A percentile compares a stretch with the other conserved stretches of the same genome.
These are phyloP conservation scores for Globisporangium yorkense DNA, from an alignment of 352 stramenopile genomes.

Conservation along the genomic window DNA sequence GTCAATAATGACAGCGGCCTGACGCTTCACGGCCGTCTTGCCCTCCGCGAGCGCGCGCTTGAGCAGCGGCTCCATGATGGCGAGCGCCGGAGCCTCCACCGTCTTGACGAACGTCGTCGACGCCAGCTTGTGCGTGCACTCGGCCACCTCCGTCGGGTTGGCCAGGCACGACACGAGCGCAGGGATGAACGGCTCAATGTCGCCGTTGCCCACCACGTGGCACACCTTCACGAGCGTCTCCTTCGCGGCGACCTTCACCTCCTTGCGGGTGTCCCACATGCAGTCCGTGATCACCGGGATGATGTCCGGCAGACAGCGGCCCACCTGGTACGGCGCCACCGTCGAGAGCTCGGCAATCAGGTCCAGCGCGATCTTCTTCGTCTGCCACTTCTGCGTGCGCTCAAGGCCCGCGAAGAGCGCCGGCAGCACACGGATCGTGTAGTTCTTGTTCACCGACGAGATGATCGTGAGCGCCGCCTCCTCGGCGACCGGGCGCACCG, in stretches of 20 bases:
- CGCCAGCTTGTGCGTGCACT: conserved; percentile 98
- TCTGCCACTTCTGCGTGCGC: conserved; percentile 94
- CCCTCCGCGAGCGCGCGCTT: conserved; percentile 93
- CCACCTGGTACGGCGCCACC: conserved; percentile 93
- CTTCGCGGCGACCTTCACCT: conserved; percentile 94
- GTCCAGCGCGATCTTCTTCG: conserved; percentile 94
- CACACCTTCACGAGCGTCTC: conserved; percentile 94
- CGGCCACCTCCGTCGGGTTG: conserved; percentile 95
- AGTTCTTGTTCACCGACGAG: conserved; percentile 83
- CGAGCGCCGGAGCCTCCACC: conserved; percentile 94
- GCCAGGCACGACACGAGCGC: conserved; percentile 97
- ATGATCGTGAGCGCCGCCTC: conserved; percentile 81
- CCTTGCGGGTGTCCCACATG: conserved; percentile 99
- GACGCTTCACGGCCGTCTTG: conserved; percentile 95
- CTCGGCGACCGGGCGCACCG: conserved; percentile 56
- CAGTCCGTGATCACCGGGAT: conserved; percentile 96
- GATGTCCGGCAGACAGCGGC: conserved; percentile 93
- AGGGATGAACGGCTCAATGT: conserved; percentile 99
- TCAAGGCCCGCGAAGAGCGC: conserved; percentile 89
- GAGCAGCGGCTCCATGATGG: conserved; percentile 97
- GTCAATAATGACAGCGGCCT: conserved; percentile 98
- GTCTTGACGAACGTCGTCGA: conserved; percentile 99
- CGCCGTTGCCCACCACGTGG: conserved; percentile 97
- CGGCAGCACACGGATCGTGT: conserved; percentile 80
- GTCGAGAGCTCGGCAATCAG: conserved; percentile 91